Evolutionary conservation across 805 yeast species (phyloP).

Genomic region (Metschnikowia bowlesiae): DNA sequence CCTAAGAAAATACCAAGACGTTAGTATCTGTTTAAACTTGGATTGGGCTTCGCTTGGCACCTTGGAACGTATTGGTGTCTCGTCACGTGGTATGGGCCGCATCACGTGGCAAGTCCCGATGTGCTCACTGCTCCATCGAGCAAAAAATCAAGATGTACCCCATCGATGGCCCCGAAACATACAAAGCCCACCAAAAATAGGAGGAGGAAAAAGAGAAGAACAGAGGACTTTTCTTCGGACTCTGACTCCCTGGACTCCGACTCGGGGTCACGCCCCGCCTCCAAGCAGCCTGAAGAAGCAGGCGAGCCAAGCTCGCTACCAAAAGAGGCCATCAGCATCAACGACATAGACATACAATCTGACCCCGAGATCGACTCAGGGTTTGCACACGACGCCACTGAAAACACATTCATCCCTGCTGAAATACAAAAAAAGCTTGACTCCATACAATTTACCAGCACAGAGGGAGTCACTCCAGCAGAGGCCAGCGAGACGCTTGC

Average conservation of each 20-base stretch:
- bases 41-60: too few species aligned
- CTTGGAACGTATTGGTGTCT: not conserved
- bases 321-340: slow-evolving; percentile 26
- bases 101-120: too few species aligned
- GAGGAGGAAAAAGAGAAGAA: slow-evolving; percentile 77
- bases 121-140: slow-evolving; percentile 1
- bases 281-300: not conserved
- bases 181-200: slow-evolving; percentile 25
- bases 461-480: slow-evolving; percentile 13
- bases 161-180: slow-evolving; percentile 10
- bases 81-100: too few species aligned
- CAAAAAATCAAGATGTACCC: not conserved
- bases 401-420: slow-evolving; percentile 14
- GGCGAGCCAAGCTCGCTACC: slow-evolving; percentile 6
- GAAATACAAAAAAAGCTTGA: slow-evolving; percentile 18
- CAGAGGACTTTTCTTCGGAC: slow-evolving; percentile 62
- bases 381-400: not conserved
- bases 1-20: too few species aligned
- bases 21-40: too few species aligned
- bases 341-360: slow-evolving; percentile 29
- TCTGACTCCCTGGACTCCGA: slow-evolving; percentile 38
- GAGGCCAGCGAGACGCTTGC: slow-evolving; percentile 21
- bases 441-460: slow-evolving; percentile 24
- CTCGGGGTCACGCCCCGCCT: slow-evolving; percentile 15
- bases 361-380: slow-evolving; percentile 16